Evolutionary conservation across 2,329 filamentous ascomycete species (phyloP).

Genomic region (Aspergillus uvarum): DNA sequence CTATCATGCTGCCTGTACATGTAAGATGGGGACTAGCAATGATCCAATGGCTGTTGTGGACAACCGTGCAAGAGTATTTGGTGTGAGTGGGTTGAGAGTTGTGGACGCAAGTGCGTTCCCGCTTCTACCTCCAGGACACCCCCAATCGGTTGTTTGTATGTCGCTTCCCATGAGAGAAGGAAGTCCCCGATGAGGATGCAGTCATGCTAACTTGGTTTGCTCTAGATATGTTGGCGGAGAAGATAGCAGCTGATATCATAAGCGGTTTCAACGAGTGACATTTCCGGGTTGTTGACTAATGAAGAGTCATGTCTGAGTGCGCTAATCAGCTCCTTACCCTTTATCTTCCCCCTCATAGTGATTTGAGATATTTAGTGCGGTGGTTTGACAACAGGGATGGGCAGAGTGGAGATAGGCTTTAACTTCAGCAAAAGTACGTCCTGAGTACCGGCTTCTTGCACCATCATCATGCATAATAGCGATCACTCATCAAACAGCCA

Average conservation of each 20-base stretch:
- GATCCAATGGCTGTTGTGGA: slow-evolving; percentile 37
- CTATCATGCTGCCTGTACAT: slow-evolving; percentile 35
- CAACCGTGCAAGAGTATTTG: slow-evolving; percentile 31
- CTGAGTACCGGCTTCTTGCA: no score
- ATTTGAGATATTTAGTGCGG: no score
- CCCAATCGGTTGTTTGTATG: slow-evolving; percentile 43
- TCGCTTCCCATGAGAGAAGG: neutral
- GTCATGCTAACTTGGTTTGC: slow-evolving; percentile 1
- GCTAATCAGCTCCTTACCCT: no score
- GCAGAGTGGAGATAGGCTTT: no score
- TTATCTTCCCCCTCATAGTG: no score
- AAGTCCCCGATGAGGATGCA: neutral
- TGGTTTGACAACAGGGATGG: no score
- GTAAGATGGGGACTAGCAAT: slow-evolving; percentile 31
- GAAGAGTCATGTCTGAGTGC: neutral
- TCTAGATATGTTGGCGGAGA: slow-evolving; percentile 45
- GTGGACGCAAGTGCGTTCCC: slow-evolving; percentile 42
- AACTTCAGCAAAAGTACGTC: no score
- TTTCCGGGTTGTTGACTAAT: neutral
- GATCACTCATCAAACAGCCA: no score
- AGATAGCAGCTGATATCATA: slow-evolving; percentile 39
- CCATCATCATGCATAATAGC: no score
- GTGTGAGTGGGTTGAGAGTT: slow-evolving; percentile 34
- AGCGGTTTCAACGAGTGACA: neutral
- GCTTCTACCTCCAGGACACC: slow-evolving; percentile 43